A percentile compares a stretch with the other conserved stretches of the same genome.
These are phyloP conservation scores for Botryotinia narcissicola DNA, from an alignment of 2,329 filamentous ascomycete genomes.

Conservation along the genomic window DNA sequence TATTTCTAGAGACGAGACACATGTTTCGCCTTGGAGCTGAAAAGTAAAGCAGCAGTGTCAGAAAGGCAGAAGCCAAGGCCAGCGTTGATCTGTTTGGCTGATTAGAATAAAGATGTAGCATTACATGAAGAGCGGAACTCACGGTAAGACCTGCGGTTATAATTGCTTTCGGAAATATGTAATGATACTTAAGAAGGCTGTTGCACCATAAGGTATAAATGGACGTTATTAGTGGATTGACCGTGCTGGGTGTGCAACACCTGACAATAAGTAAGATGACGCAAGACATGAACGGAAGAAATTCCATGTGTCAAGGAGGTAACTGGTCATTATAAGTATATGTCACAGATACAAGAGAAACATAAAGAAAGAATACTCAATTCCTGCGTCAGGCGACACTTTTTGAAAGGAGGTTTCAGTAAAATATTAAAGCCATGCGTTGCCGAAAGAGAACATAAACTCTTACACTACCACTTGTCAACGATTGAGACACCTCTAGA, in stretches of 20 bases:
- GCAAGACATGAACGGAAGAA: background rate
- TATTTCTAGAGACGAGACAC: no score
- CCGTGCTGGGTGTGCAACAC: background rate
- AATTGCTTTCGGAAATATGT: no score
- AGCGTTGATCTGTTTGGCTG: no score
- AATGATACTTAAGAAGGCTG: background rate
- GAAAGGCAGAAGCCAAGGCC: no score
- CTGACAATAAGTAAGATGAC: background rate
- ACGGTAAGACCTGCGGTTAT: no score
- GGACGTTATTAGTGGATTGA: background rate
- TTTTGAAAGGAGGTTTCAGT: fast-evolving
- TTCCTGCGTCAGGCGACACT: background rate
- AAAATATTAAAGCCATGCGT: background rate
- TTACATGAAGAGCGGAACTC: no score
- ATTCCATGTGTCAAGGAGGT: background rate
- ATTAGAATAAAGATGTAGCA: no score
- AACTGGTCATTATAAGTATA: background rate
- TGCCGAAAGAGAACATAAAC: background rate
- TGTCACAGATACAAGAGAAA: background rate
- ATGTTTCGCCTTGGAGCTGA: no score
- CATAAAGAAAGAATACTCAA: background rate
- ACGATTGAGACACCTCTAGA: background rate
- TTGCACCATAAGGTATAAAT: background rate
- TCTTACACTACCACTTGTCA: background rate
- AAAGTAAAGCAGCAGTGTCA: no score